Evolutionary conservation across 2,329 filamentous ascomycete species (phyloP), one percentile per base, ranked within the genome.

Genomic region (Xylariales sp.): DNA sequence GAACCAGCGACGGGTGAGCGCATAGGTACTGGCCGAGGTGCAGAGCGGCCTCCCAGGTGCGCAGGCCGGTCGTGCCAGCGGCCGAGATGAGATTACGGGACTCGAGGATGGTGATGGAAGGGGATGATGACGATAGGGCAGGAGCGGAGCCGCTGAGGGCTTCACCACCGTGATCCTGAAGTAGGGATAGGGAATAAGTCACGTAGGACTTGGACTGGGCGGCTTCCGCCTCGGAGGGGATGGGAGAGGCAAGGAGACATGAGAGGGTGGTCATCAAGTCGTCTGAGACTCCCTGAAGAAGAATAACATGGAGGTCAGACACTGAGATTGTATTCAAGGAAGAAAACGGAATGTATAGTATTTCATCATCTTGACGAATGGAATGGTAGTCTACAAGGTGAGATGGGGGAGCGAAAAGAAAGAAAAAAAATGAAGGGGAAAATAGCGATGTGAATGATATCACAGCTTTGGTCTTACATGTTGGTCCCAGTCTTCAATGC

Each of bases 1-100:
- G 51, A 19, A 87, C 63, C 15, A 73, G 46, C 2, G 48, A 45
- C 1, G 57, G 59, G 34, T 70, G 60, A n/a, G 53, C 42, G 42
- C 76, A 76, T 16, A 90, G 72, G 50, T 81, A 88, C 30, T 81
- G 73, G 2, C 83, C 83, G 0, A 91, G 68, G 48, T 88, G 83
- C 7, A 91, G 64, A 2, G 84, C 80, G 1, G 86, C 86, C 57
- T 91, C 87, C 87, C 86, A 93, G 0, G 87, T 91, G 23, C 86
- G 75, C 17, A 86, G 70, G 2, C 86, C 86, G 0, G 86, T 91
- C 1, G 84, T 89, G 1, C 85, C 84, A 0, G 72, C 72, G 3
- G 81, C 81, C 2, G 84, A 79, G 33, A 91, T 76, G 19, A 90
- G 70, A 20, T 74, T 73, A 3, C 79, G 76, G 21, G 81, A 80